phyloP scores from a whole-genome alignment of 2,329 filamentous ascomycete species.

The Didymella segeticola region DNA sequence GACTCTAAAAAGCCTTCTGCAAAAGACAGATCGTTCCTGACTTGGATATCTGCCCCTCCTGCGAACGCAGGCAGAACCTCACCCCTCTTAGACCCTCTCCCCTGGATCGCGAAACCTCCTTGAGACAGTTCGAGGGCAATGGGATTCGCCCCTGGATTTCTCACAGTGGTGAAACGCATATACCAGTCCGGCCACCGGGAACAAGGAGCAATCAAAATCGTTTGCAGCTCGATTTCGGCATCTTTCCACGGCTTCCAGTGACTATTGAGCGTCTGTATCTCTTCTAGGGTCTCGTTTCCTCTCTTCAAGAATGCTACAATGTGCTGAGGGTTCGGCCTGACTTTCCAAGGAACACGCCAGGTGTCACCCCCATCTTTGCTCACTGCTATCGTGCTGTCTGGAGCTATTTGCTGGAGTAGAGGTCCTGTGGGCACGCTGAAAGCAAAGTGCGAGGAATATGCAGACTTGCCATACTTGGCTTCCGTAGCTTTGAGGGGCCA shows the following conservation, averaged over 20 bases:
- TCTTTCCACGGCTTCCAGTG: conserved; percentile 43
- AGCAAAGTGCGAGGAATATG: conserved; percentile 46
- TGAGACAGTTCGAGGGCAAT: conserved; percentile 22
- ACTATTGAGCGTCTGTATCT: conserved; percentile 22
- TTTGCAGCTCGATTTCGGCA: conserved; percentile 30
- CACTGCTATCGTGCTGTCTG: conserved; percentile 49
- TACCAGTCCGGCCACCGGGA: conserved; percentile 42
- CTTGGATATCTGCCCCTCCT: neutral
- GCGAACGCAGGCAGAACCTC: conserved; percentile 23
- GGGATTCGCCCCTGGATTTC: conserved; percentile 4
- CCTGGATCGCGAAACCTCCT: conserved; percentile 43
- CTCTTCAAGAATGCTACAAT: neutral
- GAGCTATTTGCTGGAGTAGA: conserved; percentile 50
- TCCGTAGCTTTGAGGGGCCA: conserved; percentile 48
- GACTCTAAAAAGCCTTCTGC: conserved; percentile 29
- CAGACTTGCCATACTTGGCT: conserved; percentile 46
- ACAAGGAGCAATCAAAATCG: conserved; percentile 33
- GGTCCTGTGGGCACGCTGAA: conserved; percentile 51
- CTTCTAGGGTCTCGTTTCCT: conserved; percentile 6
- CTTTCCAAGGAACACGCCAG: conserved; percentile 50
- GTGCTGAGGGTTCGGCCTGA: neutral
- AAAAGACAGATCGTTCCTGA: neutral
- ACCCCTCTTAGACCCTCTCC: conserved; percentile 27
- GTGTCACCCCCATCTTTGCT: conserved; percentile 50
- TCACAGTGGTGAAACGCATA: conserved; percentile 31